Conservation (phyloP, 371 early-diverging fungal species). For the Vavraia culicis region DNA sequence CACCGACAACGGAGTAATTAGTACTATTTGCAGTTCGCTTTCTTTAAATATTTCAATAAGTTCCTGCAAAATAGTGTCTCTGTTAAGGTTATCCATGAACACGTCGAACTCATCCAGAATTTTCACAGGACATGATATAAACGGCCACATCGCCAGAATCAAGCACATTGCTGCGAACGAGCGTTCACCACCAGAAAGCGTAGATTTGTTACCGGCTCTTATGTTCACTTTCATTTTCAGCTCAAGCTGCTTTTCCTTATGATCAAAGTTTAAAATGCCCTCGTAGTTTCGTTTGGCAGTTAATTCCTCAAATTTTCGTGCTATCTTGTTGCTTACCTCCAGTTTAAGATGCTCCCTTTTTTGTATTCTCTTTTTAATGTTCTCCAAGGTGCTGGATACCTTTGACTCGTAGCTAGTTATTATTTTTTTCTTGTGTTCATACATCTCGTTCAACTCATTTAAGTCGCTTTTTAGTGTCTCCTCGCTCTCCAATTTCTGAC, state of each 20-base stretch:
- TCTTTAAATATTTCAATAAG: conserved; percentile 31
- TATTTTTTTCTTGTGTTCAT: too few species aligned
- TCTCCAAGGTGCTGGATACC: too few species aligned
- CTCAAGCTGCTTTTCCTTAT: conserved; percentile 49
- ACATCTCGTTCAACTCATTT: too few species aligned
- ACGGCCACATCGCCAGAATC: conserved; percentile 77
- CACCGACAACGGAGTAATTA: conserved; percentile 43
- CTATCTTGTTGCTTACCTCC: conserved; percentile 21
- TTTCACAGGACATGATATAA: conserved; percentile 70
- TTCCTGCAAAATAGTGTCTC: conserved; percentile 36
- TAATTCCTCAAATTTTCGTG: conserved; percentile 23
- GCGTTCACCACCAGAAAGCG: conserved; percentile 89
- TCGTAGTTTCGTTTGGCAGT: conserved; percentile 52
- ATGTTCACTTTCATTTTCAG: conserved; percentile 44
- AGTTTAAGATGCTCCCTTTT: conserved; percentile 37
- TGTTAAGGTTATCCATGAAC: conserved; percentile 60
- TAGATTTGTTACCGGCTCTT: conserved; percentile 39
- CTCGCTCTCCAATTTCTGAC: too few species aligned
- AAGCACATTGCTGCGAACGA: conserved; percentile 88
- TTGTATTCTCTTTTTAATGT: conserved; percentile 19
- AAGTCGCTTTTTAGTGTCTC: too few species aligned
- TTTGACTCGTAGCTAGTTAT: too few species aligned
- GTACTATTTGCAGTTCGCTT: conserved; percentile 33
- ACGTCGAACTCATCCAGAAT: conserved; percentile 98
- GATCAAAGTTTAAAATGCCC: conserved; percentile 60